Evolutionary conservation across 371 early-diverging fungal species (phyloP).

Genomic region (Mortierella sp.): DNA sequence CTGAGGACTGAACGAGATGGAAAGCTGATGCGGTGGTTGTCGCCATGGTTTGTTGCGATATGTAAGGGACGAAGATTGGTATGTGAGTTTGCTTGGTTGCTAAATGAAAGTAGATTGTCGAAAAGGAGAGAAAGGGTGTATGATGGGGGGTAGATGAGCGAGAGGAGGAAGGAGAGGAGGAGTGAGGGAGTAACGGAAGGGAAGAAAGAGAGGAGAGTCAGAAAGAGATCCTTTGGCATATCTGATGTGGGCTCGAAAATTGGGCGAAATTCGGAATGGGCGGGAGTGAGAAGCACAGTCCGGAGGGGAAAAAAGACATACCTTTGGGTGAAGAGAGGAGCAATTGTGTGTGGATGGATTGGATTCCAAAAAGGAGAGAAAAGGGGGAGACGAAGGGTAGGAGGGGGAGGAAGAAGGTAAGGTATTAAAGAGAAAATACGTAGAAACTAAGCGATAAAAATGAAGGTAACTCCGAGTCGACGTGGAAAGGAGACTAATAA

Average conservation of each 20-base stretch:
- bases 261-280: constrained; percentile 14
- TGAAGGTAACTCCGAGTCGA: neutral
- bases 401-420: neutral
- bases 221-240: neutral
- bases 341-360: neutral
- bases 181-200: neutral
- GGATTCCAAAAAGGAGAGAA: constrained; percentile 4
- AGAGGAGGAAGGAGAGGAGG: neutral
- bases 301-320: no score
- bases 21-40: neutral
- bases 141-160: neutral
- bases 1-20: neutral
- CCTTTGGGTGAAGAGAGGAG: neutral
- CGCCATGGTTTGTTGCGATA: neutral
- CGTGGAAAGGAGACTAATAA: neutral
- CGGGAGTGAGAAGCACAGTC: neutral
- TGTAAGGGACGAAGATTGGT: neutral
- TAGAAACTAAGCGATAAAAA: neutral
- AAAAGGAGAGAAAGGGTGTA: neutral
- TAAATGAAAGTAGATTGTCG: neutral
- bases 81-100: neutral
- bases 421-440: neutral
- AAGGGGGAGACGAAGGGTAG: no score
- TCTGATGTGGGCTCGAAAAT: neutral
- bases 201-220: neutral